Evolutionary conservation across 208 protist genomes (phyloP).

Genomic region (Leishmania turanica): DNA sequence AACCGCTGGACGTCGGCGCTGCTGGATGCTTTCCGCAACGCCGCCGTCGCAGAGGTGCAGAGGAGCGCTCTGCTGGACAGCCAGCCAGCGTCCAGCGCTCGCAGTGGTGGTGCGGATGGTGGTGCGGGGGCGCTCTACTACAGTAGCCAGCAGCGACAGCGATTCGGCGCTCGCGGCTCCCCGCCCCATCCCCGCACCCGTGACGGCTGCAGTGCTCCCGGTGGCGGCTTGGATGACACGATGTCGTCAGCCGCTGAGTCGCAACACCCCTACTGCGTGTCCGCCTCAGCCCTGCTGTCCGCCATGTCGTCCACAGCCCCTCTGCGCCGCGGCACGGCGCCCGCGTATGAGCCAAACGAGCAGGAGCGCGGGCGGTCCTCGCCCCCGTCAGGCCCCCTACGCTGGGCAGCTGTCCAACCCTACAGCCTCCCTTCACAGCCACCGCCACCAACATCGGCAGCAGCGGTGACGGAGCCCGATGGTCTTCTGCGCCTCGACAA

Average conservation of each 20-base stretch:
- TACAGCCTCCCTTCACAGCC: neutral
- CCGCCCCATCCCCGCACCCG: neutral
- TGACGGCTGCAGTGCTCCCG: neutral
- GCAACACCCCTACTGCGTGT: constrained; percentile 29
- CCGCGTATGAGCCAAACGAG: neutral
- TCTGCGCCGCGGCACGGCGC: neutral
- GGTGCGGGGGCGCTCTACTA: neutral
- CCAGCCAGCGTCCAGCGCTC: neutral
- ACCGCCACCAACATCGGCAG: neutral
- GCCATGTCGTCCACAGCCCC: constrained; percentile 15
- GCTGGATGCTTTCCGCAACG: constrained; percentile 9
- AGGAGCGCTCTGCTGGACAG: neutral
- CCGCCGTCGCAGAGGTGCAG: constrained; percentile 7
- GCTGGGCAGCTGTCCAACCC: neutral
- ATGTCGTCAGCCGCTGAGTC: constrained; percentile 15
- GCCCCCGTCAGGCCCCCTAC: neutral
- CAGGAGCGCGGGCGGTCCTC: neutral
- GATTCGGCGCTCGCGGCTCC: neutral
- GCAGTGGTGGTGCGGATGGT: neutral
- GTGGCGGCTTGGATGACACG: constrained; percentile 15
- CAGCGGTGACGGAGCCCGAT: neutral
- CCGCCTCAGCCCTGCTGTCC: constrained; percentile 18
- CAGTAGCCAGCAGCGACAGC: neutral
- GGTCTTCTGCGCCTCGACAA: neutral
- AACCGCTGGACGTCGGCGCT: constrained; percentile 10